Conservation (phyloP, 495 filamentous ascomycete species). For the Coniosporium apollinis region DNA sequence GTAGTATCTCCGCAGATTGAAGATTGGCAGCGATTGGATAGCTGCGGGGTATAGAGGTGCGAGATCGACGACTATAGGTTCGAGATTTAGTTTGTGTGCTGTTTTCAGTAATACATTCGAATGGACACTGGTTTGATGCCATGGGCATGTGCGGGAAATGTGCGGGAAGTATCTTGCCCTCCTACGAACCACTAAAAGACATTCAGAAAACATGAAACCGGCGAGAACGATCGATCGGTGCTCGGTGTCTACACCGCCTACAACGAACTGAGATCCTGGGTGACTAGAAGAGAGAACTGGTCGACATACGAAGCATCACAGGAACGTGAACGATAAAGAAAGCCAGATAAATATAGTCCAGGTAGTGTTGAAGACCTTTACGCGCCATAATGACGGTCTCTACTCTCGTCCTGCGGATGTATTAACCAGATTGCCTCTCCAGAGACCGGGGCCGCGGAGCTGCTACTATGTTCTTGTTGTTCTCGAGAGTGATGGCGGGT, state of each 20-base stretch:
- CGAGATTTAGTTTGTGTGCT: not conserved
- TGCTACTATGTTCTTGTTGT: no score
- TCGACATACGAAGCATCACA: slow-evolving; percentile 43
- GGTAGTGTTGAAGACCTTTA: no score
- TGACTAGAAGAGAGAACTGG: slow-evolving; percentile 3
- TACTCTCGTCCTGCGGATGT: no score
- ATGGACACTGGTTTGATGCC: not conserved
- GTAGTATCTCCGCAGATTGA: slow-evolving; percentile 41
- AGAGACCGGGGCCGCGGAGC: no score
- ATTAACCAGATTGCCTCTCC: no score
- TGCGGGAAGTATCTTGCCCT: not conserved
- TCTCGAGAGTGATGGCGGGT: no score
- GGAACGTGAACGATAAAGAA: slow-evolving; percentile 56
- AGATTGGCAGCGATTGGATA: slow-evolving; percentile 34
- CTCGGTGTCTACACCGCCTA: not conserved
- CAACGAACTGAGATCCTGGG: slow-evolving; percentile 1
- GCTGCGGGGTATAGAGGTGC: slow-evolving; percentile 42
- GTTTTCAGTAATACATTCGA: not conserved
- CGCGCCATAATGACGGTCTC: no score
- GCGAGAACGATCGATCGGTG: not conserved
- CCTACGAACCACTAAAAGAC: not conserved
- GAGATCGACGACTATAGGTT: slow-evolving; percentile 12
- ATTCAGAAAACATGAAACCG: not conserved
- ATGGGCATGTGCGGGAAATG: not conserved
- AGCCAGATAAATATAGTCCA: slow-evolving; percentile 48